Percentiles rank a stretch among this genome's conserved stretches.
phyloP scores from a whole-genome alignment of 805 yeast genomes.

The Teunomyces lycoperdinae region DNA sequence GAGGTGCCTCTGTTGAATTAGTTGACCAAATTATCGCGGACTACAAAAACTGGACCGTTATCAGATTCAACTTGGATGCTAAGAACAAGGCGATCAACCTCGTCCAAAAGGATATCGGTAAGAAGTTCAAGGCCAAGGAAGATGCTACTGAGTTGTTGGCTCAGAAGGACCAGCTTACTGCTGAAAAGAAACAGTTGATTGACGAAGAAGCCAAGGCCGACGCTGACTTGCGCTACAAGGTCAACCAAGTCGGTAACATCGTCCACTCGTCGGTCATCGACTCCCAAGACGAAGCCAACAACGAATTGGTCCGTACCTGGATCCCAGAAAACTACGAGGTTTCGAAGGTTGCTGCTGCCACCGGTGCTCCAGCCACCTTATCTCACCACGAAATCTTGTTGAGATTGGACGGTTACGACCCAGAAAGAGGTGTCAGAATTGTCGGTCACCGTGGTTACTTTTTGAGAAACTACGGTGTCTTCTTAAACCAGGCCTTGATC shows the following conservation, averaged over 20 bases:
- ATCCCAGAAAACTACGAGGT: conserved; percentile 69
- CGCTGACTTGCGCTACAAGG: conserved; percentile 68
- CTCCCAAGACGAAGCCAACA: conserved; percentile 86
- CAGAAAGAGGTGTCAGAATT: conserved; percentile 96
- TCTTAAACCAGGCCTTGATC: conserved; percentile 95
- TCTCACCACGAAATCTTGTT: conserved; percentile 95
- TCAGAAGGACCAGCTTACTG: conserved; percentile 72
- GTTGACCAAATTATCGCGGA: conserved; percentile 93
- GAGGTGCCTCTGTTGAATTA: conserved; percentile 91
- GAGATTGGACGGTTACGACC: conserved; percentile 96
- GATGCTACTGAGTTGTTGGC: conserved; percentile 83
- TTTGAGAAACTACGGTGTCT: conserved; percentile 92
- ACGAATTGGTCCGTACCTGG: conserved; percentile 86
- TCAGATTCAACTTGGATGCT: conserved; percentile 80
- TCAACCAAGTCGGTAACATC: conserved; percentile 87
- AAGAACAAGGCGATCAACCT: conserved; percentile 84
- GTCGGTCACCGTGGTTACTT: conserved; percentile 99
- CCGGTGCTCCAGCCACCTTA: conserved; percentile 70
- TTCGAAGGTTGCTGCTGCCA: conserved; percentile 69
- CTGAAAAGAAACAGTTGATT: conserved; percentile 63
- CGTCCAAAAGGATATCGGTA: conserved; percentile 90
- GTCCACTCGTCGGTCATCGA: conserved; percentile 90
- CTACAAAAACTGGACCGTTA: conserved; percentile 89
- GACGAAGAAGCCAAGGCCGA: conserved; percentile 80
- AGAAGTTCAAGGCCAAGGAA: conserved; percentile 90